phyloP scores from a whole-genome alignment of 805 yeast species.

The Wickerhamomyces strasburgensis region DNA sequence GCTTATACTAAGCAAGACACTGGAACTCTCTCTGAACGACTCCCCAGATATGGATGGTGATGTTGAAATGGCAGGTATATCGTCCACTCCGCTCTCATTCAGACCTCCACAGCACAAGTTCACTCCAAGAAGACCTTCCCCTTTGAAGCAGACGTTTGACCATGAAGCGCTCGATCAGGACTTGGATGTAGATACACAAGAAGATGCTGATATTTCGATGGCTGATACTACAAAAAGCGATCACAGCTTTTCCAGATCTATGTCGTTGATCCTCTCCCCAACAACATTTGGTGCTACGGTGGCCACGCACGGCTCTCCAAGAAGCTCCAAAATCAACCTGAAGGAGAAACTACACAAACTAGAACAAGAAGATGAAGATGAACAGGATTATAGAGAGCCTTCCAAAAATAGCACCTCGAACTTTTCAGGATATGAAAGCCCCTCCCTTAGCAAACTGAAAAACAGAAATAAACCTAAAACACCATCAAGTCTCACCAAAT shows the following conservation, averaged over 20 bases:
- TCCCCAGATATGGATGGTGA: not conserved
- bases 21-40: slow-evolving; percentile 1
- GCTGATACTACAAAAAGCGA: slow-evolving; percentile 5
- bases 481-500: slow-evolving; percentile 13
- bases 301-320: slow-evolving; percentile 19
- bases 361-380: slow-evolving; percentile 5
- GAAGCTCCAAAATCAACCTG: slow-evolving; percentile 7
- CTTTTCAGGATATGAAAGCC: slow-evolving; percentile 4
- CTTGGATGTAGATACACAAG: not conserved
- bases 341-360: slow-evolving; percentile 7
- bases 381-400: slow-evolving; percentile 2
- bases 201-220: slow-evolving; percentile 7
- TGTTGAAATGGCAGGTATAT: slow-evolving; percentile 1
- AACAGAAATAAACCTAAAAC: slow-evolving; percentile 10
- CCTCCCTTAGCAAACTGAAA: slow-evolving; percentile 7
- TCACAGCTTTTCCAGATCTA: slow-evolving; percentile 1
- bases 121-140: slow-evolving; percentile 21
- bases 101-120: slow-evolving; percentile 5
- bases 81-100: slow-evolving; percentile 2
- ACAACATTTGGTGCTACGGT: slow-evolving; percentile 25
- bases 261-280: slow-evolving; percentile 17
- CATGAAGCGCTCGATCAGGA: not conserved
- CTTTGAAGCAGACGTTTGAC: slow-evolving; percentile 5
- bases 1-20: not conserved
- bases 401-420: not conserved